These are phyloP conservation scores for Fusarium siculi DNA, from an alignment of 2,329 filamentous ascomycete species.

Conservation along the genomic window DNA sequence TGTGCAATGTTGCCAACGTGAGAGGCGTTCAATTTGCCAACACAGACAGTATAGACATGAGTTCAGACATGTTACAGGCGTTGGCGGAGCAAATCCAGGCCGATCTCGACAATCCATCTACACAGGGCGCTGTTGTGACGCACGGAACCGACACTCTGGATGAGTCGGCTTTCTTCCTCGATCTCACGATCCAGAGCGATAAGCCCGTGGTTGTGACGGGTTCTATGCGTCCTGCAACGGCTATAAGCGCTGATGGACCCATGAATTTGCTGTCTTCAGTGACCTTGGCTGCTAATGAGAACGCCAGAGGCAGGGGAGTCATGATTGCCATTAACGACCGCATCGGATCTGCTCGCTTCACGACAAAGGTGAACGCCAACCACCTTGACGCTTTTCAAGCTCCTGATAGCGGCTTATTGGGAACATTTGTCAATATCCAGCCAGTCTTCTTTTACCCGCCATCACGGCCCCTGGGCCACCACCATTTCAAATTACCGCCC, in stretches of 20 bases:
- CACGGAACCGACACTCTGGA: slow-evolving; percentile 75
- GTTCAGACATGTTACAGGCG: slow-evolving; percentile 58
- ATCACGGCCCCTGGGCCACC: slow-evolving; percentile 58
- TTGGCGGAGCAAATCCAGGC: slow-evolving; percentile 60
- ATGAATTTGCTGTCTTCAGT: slow-evolving; percentile 71
- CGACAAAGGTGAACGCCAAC: slow-evolving; percentile 71
- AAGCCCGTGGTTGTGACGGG: slow-evolving; percentile 71
- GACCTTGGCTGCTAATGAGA: slow-evolving; percentile 60
- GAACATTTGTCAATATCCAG: slow-evolving; percentile 66
- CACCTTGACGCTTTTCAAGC: slow-evolving; percentile 70
- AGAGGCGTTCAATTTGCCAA: slow-evolving; percentile 63
- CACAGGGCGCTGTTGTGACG: slow-evolving; percentile 66
- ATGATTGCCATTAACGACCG: slow-evolving; percentile 72
- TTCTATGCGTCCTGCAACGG: slow-evolving; percentile 71
- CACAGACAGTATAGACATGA: slow-evolving; percentile 60
- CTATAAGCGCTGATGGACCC: slow-evolving; percentile 70
- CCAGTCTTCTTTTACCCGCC: slow-evolving; percentile 70
- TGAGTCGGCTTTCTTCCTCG: slow-evolving; percentile 71
- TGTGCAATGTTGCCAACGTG: slow-evolving; percentile 65
- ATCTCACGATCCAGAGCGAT: slow-evolving; percentile 64
- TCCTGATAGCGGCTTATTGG: slow-evolving; percentile 66
- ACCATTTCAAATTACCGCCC: slow-evolving; percentile 53
- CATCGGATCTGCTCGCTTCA: slow-evolving; percentile 67
- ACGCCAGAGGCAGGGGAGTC: slow-evolving; percentile 61
- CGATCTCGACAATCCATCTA: slow-evolving; percentile 56